Conservation (phyloP, 1,139 yeast genomes). For the Suhomyces choctaworum region DNA sequence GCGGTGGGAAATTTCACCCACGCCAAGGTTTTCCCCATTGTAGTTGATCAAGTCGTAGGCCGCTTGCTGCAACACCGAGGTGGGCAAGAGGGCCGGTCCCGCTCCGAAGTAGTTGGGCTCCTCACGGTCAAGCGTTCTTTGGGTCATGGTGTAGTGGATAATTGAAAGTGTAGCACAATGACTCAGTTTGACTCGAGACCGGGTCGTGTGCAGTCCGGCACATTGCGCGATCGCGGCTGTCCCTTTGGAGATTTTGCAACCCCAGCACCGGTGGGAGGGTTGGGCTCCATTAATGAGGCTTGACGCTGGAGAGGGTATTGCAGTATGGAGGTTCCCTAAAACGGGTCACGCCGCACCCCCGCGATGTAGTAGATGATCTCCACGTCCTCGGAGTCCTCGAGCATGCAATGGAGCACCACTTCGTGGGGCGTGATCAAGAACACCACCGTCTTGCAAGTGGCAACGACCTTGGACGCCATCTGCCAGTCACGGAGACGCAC, state of each 20-base stretch:
- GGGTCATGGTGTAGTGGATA: conserved; percentile 5
- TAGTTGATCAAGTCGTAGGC: conserved; percentile 77
- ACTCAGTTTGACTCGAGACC: too few relatives aligned
- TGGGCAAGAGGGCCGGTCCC: conserved; percentile 93
- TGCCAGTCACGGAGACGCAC: conserved; percentile 59
- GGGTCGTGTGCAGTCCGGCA: too few relatives aligned
- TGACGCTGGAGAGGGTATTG: too few relatives aligned
- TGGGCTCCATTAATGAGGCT: too few relatives aligned
- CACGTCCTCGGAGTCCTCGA: conserved; percentile 57
- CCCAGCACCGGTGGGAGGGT: too few relatives aligned
- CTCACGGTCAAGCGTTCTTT: conserved; percentile 51
- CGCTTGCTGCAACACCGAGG: conserved; percentile 80
- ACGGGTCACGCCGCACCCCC: conserved; percentile 27
- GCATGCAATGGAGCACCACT: conserved; percentile 56
- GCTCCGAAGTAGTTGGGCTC: conserved; percentile 92
- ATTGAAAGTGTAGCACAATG: too few relatives aligned
- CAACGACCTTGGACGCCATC: conserved; percentile 53
- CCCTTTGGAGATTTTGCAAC: too few relatives aligned
- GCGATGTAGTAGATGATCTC: conserved; percentile 56
- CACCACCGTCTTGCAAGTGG: conserved; percentile 53
- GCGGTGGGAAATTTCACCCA: conserved; percentile 95
- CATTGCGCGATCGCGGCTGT: too few relatives aligned
- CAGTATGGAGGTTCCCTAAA: background rate
- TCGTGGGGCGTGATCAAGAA: conserved; percentile 50
- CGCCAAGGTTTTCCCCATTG: conserved; percentile 71